Evolutionary conservation across 2,329 filamentous ascomycete genomes (phyloP).

Genomic region (Penicillium rolfsii): DNA sequence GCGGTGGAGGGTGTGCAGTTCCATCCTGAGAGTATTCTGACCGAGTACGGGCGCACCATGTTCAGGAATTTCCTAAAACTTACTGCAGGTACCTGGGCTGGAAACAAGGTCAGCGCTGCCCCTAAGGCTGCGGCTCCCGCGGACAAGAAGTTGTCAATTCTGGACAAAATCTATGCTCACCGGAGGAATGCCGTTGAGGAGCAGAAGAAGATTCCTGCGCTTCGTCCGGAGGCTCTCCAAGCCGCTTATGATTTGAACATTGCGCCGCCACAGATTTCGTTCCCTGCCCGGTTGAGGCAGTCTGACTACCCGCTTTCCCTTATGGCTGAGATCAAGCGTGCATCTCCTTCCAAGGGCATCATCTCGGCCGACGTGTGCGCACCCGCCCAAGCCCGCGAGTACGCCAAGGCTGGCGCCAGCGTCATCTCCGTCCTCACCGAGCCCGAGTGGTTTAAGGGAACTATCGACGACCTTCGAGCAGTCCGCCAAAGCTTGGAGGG

Average conservation of each 20-base stretch:
- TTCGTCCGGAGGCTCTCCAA: slow-evolving; percentile 79
- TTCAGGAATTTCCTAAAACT: slow-evolving; percentile 88
- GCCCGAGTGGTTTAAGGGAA: slow-evolving; percentile 98
- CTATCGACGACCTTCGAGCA: slow-evolving; percentile 85
- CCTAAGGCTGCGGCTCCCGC: slow-evolving; percentile 34
- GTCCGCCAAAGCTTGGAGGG: slow-evolving; percentile 87
- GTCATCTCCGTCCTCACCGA: slow-evolving; percentile 98
- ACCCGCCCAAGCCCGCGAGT: slow-evolving; percentile 84
- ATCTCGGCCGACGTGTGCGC: slow-evolving; percentile 88
- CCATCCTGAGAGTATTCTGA: slow-evolving; percentile 95
- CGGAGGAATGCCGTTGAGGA: slow-evolving; percentile 73
- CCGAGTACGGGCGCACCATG: slow-evolving; percentile 84
- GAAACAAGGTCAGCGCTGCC: slow-evolving; percentile 60
- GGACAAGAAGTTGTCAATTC: slow-evolving; percentile 76
- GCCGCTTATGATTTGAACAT: slow-evolving; percentile 83
- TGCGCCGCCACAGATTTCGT: slow-evolving; percentile 79
- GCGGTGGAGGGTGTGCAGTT: slow-evolving; percentile 97
- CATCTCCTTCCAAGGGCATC: slow-evolving; percentile 92
- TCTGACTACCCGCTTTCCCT: slow-evolving; percentile 87
- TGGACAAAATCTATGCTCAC: slow-evolving; percentile 87
- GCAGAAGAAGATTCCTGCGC: slow-evolving; percentile 84
- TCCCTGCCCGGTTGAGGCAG: slow-evolving; percentile 76
- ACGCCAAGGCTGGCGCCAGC: slow-evolving; percentile 91
- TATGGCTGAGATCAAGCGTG: slow-evolving; percentile 97
- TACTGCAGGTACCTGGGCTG: slow-evolving; percentile 88